Conservation (phyloP, 192 early-diverging fungal species). For the Pecoramyces ruminantium region DNA sequence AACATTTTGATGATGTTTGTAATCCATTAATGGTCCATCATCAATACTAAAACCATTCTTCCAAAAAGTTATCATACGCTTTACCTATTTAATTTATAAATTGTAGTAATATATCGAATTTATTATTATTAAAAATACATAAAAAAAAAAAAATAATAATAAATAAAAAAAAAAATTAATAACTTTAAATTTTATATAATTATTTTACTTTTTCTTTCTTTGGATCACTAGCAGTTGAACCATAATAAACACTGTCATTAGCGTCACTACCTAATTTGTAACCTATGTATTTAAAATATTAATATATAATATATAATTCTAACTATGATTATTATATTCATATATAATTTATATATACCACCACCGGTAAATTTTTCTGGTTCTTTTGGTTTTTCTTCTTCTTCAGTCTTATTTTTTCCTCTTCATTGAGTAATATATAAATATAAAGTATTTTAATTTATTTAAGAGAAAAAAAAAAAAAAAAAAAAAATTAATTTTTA, state of each 20-base stretch:
- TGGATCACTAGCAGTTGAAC: background rate
- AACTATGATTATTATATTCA: too few species aligned
- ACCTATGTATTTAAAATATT: too few species aligned
- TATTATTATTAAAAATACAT: too few species aligned
- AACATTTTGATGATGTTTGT: constrained; percentile 81
- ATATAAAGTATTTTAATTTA: too few species aligned
- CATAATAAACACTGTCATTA: background rate
- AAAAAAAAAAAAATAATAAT: too few species aligned
- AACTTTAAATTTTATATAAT: too few species aligned
- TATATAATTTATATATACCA: background rate
- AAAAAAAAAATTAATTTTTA: too few species aligned
- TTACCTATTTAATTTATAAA: constrained; percentile 30
- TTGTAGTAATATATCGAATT: too few species aligned
- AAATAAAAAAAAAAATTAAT: too few species aligned
- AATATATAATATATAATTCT: too few species aligned
- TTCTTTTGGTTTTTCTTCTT: background rate
- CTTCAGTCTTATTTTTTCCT: background rate
- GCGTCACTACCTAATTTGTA: background rate
- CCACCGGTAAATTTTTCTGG: background rate
- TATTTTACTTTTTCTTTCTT: background rate
- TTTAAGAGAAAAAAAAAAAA: too few species aligned
- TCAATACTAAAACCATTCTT: constrained; percentile 88
- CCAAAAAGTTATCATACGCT: constrained; percentile 82
- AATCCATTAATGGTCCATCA: constrained; percentile 72
- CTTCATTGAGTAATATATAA: too few species aligned